These are phyloP conservation scores for Colletotrichum scovillei DNA, from an alignment of 2,329 filamentous ascomycete genomes.

Conservation along the genomic window DNA sequence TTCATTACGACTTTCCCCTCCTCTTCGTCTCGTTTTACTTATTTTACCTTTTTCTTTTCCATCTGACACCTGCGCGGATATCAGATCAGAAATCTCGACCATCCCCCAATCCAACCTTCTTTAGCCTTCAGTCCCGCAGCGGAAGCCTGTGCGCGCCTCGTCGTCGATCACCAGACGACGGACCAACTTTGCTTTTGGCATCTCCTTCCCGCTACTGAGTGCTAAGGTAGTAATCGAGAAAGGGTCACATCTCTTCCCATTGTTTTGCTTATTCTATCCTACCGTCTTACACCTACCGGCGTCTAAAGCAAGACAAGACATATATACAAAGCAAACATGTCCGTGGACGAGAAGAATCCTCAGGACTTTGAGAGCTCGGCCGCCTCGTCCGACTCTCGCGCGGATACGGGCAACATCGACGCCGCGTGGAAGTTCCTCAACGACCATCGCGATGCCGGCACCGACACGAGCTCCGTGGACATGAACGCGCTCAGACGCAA, in stretches of 20 bases:
- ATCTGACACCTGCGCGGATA: slow-evolving; percentile 5
- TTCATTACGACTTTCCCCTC: slow-evolving; percentile 10
- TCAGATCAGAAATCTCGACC: background rate
- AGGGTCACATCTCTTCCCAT: background rate
- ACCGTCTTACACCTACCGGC: background rate
- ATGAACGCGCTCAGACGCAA: slow-evolving; percentile 61
- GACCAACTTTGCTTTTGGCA: background rate
- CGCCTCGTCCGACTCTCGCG: slow-evolving; percentile 28
- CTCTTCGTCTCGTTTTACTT: background rate
- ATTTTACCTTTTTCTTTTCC: slow-evolving; percentile 1
- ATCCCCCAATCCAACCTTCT: background rate
- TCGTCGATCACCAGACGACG: slow-evolving; percentile 16
- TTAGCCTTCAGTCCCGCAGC: slow-evolving; percentile 4
- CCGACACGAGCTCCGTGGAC: slow-evolving; percentile 49
- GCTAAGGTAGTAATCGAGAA: background rate
- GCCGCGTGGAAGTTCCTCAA: slow-evolving; percentile 59
- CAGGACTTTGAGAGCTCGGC: slow-evolving; percentile 35
- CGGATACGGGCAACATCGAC: slow-evolving; percentile 49
- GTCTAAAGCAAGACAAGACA: background rate
- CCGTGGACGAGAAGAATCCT: slow-evolving; percentile 40
- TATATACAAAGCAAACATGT: slow-evolving; percentile 34
- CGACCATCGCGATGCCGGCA: slow-evolving; percentile 50
- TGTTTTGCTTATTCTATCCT: background rate
- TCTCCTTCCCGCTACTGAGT: background rate
- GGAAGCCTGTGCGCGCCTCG: slow-evolving; percentile 14